These are phyloP conservation scores for Coelastrella sp. DNA, from an alignment of 139 green algal genomes.

Conservation along the genomic window DNA sequence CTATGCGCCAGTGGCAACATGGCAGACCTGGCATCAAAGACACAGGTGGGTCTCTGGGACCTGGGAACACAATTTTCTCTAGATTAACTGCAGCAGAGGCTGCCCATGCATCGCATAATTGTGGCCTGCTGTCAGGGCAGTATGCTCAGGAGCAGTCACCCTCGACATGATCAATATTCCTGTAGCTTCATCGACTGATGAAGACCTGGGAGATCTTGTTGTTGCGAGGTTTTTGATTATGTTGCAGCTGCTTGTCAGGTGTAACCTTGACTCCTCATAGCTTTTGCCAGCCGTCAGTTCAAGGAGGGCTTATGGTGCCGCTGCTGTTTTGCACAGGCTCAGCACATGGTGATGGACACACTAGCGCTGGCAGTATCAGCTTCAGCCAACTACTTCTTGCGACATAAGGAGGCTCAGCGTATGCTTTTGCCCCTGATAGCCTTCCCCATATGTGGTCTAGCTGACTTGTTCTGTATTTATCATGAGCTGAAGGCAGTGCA, in stretches of 20 bases:
- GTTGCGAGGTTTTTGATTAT: too few relatives aligned
- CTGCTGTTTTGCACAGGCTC: conserved; percentile 69
- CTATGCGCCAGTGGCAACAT: conserved; percentile 92
- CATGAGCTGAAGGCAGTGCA: conserved; percentile 88
- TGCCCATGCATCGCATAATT: too few relatives aligned
- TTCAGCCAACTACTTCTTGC: conserved; percentile 48
- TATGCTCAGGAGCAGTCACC: too few relatives aligned
- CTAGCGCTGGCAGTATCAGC: conserved; percentile 77
- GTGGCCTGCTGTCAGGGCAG: too few relatives aligned
- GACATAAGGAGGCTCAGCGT: conserved; percentile 42
- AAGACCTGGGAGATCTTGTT: too few relatives aligned
- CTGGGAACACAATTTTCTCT: too few relatives aligned
- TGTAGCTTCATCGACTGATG: too few relatives aligned
- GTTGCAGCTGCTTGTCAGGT: too few relatives aligned
- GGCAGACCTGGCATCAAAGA: conserved; percentile 93
- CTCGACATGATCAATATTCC: too few relatives aligned
- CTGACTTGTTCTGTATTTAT: conserved; percentile 82
- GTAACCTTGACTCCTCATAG: too few relatives aligned
- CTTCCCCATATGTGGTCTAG: conserved; percentile 71
- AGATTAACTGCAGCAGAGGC: too few relatives aligned
- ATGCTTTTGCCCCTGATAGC: conserved; percentile 69
- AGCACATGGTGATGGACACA: conserved; percentile 94
- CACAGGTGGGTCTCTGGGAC: conserved; percentile 73
- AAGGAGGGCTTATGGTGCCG: neutral
- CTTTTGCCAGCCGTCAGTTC: neutral